A percentile compares a stretch with the other conserved stretches of the same genome.
phyloP scores from a whole-genome alignment of 306 rosid species.

The Alnus glutinosa region DNA sequence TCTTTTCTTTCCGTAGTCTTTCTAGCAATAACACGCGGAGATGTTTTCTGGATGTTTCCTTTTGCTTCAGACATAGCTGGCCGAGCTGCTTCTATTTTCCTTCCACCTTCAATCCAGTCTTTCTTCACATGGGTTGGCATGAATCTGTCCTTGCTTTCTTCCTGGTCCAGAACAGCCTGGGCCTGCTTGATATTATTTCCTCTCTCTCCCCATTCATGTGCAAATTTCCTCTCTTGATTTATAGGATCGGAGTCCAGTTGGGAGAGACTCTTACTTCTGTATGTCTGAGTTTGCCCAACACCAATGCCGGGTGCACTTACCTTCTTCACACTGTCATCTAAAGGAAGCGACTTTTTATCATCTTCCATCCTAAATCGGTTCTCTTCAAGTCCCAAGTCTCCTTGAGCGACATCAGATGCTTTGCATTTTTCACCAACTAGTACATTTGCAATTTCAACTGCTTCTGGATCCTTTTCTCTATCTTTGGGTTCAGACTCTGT shows the following conservation, averaged over 20 bases:
- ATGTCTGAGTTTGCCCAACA: constrained; percentile 28
- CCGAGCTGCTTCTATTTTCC: constrained; percentile 38
- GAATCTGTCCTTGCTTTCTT: constrained; percentile 35
- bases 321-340: constrained; percentile 32
- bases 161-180: constrained; percentile 29
- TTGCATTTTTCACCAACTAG: constrained; percentile 15
- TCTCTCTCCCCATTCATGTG: constrained; percentile 44
- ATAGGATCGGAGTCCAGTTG: constrained; percentile 40
- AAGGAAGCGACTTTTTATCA: constrained; percentile 27
- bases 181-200: constrained; percentile 35
- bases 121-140: constrained; percentile 33
- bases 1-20: constrained; percentile 50
- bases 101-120: constrained; percentile 36
- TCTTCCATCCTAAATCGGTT: constrained; percentile 34
- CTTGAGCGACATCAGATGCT: constrained; percentile 26
- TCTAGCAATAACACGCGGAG: constrained; percentile 40
- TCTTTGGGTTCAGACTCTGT: constrained; percentile 16
- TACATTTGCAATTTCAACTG: constrained; percentile 30
- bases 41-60: constrained; percentile 39
- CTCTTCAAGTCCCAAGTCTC: constrained; percentile 30
- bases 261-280: constrained; percentile 39
- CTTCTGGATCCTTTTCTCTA: constrained; percentile 40
- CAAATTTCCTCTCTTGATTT: constrained; percentile 46
- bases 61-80: constrained; percentile 36
- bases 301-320: constrained; percentile 40